phyloP scores from a whole-genome alignment of 352 stramenopile genomes.

The Globisporangium yorkense region DNA sequence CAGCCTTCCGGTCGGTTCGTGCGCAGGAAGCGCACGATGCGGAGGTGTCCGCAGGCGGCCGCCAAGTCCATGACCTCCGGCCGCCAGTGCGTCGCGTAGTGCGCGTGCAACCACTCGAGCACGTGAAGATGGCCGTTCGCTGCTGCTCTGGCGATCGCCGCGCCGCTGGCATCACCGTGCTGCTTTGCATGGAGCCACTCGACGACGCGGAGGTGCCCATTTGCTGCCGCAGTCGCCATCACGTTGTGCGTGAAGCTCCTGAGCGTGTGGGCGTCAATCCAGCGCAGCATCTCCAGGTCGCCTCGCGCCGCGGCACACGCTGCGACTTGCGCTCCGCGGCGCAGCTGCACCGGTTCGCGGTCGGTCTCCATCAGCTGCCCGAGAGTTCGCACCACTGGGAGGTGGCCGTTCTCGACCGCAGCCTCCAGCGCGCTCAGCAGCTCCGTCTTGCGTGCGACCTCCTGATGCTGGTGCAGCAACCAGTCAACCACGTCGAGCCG shows the following conservation, averaged over 20 bases:
- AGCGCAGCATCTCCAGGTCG: background rate
- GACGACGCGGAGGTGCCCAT: background rate
- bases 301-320: background rate
- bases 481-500: background rate
- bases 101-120: background rate
- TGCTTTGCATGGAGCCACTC: background rate
- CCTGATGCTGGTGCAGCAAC: background rate
- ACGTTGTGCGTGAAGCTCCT: background rate
- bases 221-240: background rate
- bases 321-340: background rate
- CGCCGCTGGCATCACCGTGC: background rate
- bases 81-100: background rate
- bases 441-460: background rate
- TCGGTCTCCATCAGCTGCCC: background rate
- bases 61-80: background rate
- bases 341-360: background rate
- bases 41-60: background rate
- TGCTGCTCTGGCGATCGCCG: background rate
- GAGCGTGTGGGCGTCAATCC: background rate
- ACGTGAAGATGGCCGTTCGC: background rate
- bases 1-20: background rate
- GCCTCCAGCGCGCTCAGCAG: background rate
- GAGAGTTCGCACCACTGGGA: background rate
- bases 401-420: background rate
- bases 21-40: background rate